Evolutionary conservation across 2,329 filamentous ascomycete species (phyloP), one percentile per base, ranked within the genome.

Genomic region (Drechslerella dactyloides): DNA sequence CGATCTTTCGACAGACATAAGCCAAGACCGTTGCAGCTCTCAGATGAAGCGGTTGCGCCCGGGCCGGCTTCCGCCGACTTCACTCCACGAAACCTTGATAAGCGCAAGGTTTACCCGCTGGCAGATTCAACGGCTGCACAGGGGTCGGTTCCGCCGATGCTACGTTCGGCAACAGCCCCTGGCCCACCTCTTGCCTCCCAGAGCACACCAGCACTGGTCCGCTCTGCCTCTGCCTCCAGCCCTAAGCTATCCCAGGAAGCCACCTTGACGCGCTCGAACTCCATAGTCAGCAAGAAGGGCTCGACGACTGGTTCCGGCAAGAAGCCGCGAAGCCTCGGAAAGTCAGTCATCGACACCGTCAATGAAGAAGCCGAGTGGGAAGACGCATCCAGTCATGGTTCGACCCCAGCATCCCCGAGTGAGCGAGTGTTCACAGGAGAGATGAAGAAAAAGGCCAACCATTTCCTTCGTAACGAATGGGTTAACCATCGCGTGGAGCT

Each of bases 401-500:
- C 64, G 4, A 37, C 63, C 17, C 62, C 75, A 7, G 69, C 75
- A 33, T 75, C 75, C 10, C 75, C 76, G 13, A 69, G 65, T 59
- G 86, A 86, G 64, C 81, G 89, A 74, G 85, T 86, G 35, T 90
- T 93, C 80, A 86, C 90, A 55, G 94, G 94, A 1, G 92, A 88
- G 80, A 96, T 99, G 87, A 93, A 91, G 84, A 96, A 96, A 84
- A 90, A 93, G 78, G 91, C 91, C 82, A 96, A 89, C 35, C 88
- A 87, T 77, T 87, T 96, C 83, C 91, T 96, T 72, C 90, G 91
- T 48, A 90, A 96, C 79, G 93, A 97, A 81, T 97, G 93, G 93
- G 87, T 92, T 77, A 90, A 96, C 79, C 89, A 91, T 76, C 94
- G 93, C 82, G 96, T 94, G 79, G 91, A 90, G 24, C 88, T 97